Conservation (phyloP, 495 filamentous ascomycete species). For the Penicillium alfredii region DNA sequence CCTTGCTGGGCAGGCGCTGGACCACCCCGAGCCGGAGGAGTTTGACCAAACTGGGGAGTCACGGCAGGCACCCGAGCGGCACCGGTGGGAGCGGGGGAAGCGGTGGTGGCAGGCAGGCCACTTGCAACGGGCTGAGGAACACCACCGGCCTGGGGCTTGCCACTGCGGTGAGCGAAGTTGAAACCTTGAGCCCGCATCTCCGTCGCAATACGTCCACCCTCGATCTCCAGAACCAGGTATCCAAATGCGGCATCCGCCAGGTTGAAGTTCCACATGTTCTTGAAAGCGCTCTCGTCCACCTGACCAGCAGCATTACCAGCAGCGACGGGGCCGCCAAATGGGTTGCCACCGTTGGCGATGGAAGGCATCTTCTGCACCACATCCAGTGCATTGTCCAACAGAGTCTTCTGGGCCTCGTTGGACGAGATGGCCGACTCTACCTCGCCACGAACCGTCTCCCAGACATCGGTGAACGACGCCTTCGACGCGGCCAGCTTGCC, state of each 20-base stretch:
- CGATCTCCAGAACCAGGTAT: slow-evolving; percentile 89
- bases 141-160: slow-evolving; percentile 38
- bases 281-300: slow-evolving; percentile 98
- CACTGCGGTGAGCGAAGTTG: slow-evolving; percentile 90
- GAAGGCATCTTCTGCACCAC: slow-evolving; percentile 96
- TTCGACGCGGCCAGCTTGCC: slow-evolving; percentile 99
- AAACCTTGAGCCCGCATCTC: slow-evolving; percentile 99
- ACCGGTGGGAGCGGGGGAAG: slow-evolving; percentile 30
- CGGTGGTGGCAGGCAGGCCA: slow-evolving; percentile 35
- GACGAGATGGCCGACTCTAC: slow-evolving; percentile 88
- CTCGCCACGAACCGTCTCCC: slow-evolving; percentile 96
- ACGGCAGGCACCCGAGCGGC: slow-evolving; percentile 22
- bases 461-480: slow-evolving; percentile 98
- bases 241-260: slow-evolving; percentile 96
- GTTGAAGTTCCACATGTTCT: slow-evolving; percentile 99
- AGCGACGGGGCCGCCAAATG: slow-evolving; percentile 82
- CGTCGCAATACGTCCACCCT: slow-evolving; percentile 89
- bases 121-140: slow-evolving; percentile 32
- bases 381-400: slow-evolving; percentile 81
- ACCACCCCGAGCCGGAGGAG: slow-evolving; percentile 24
- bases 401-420: slow-evolving; percentile 85
- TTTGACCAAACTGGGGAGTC: slow-evolving; percentile 42
- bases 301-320: slow-evolving; percentile 70
- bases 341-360: slow-evolving; percentile 89
- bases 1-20: slow-evolving; percentile 32